Evolutionary conservation across 371 early-diverging fungal species (phyloP).

Genomic region (Coemansia sp.): DNA sequence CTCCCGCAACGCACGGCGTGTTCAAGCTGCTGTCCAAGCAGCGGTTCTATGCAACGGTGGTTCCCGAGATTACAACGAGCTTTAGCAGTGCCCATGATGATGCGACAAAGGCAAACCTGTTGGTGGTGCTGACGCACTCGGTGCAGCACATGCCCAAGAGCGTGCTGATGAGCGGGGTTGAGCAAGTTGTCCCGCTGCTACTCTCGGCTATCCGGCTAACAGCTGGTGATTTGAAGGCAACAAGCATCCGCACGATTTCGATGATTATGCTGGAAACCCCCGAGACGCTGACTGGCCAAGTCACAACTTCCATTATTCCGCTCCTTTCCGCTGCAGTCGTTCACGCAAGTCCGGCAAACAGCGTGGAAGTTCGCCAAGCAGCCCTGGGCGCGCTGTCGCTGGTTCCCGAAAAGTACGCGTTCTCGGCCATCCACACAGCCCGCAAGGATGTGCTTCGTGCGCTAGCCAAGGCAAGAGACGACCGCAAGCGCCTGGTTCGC

Average conservation of each 20-base stretch:
- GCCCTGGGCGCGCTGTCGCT: constrained; percentile 70
- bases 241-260: constrained; percentile 74
- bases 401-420: constrained; percentile 63
- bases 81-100: constrained; percentile 56
- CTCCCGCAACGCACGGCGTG: constrained; percentile 66
- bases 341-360: constrained; percentile 51
- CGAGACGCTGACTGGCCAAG: constrained; percentile 33
- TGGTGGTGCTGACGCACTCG: constrained; percentile 79
- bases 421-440: constrained; percentile 62
- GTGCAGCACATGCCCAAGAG: constrained; percentile 79
- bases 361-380: constrained; percentile 67
- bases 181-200: constrained; percentile 72
- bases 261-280: constrained; percentile 56
- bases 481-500: constrained; percentile 84
- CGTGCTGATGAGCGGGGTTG: constrained; percentile 73
- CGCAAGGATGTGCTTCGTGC: constrained; percentile 62
- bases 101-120: constrained; percentile 56
- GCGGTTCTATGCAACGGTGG: constrained; percentile 70
- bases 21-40: constrained; percentile 76
- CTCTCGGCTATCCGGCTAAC: constrained; percentile 65
- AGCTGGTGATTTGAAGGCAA: constrained; percentile 64
- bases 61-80: constrained; percentile 68
- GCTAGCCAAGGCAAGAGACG: constrained; percentile 71
- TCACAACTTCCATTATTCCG: constrained; percentile 63
- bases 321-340: constrained; percentile 58